A percentile compares a stretch with the other conserved stretches of the same genome.
phyloP scores from a whole-genome alignment of 768 basidiomycete genomes.

The Trametopsis cervina region DNA sequence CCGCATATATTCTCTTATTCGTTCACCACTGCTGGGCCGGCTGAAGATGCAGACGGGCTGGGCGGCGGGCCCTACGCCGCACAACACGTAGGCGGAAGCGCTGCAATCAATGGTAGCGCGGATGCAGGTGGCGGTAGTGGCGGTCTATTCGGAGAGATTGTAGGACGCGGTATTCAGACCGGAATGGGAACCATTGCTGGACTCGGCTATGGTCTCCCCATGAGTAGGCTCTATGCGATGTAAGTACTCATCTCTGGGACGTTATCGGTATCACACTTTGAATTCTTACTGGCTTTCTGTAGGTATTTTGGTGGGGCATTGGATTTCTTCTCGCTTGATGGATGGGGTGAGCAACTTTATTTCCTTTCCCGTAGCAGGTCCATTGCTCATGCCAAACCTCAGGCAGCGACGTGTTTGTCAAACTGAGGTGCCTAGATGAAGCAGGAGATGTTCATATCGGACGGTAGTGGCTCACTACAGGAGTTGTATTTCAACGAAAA shows the following conservation, averaged over 20 bases:
- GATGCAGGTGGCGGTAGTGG: conserved; percentile 32
- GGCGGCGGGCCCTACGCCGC: conserved; percentile 74
- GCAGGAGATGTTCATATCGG: conserved; percentile 46
- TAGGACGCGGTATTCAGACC: conserved; percentile 67
- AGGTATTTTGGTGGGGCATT: conserved; percentile 86
- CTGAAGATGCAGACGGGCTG: conserved; percentile 31
- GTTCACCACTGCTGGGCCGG: conserved; percentile 75
- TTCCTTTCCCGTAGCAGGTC: neutral
- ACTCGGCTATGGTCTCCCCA: conserved; percentile 79
- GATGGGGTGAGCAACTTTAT: conserved; percentile 54
- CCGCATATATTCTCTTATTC: conserved; percentile 84
- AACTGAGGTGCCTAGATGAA: conserved; percentile 44
- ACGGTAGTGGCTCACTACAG: conserved; percentile 1
- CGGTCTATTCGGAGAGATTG: conserved; percentile 71
- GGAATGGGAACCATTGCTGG: conserved; percentile 89
- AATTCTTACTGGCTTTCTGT: conserved; percentile 14
- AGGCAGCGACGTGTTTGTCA: conserved; percentile 50
- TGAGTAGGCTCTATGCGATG: conserved; percentile 70
- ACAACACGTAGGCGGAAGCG: conserved; percentile 68
- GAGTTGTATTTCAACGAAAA: neutral
- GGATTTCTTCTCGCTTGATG: conserved; percentile 74
- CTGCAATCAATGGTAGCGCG: conserved; percentile 36
- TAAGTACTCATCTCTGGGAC: no score
- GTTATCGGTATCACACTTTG: neutral
- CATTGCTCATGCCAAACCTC: conserved; percentile 4